These are phyloP conservation scores for Phoenix roebelenii DNA, from an alignment of 176 grass and related monocot species.

Conservation along the genomic window DNA sequence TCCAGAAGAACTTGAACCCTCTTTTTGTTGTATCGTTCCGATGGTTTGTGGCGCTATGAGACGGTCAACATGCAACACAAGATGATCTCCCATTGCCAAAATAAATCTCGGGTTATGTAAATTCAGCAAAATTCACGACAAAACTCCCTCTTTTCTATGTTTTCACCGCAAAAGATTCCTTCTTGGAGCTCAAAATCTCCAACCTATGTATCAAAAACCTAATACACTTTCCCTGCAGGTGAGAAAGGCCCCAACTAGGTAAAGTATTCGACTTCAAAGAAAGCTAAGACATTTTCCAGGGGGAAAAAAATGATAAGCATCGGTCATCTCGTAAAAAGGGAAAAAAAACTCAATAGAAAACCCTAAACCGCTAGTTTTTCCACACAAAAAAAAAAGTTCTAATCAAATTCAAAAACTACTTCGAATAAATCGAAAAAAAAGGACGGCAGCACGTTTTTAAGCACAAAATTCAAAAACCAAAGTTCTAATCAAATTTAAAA, in stretches of 20 bases:
- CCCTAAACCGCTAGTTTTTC: no score
- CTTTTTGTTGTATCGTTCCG: slow-evolving; percentile 21
- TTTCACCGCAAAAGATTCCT: slow-evolving; percentile 23
- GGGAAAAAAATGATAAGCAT: no score
- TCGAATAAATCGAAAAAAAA: no score
- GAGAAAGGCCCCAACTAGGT: background rate
- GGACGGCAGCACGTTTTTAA: no score
- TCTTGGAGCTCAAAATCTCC: slow-evolving; percentile 1
- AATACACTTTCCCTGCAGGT: slow-evolving; percentile 18
- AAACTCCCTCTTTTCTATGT: slow-evolving; percentile 17
- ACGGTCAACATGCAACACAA: slow-evolving; percentile 41
- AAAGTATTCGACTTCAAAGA: no score
- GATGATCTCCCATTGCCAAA: slow-evolving; percentile 40
- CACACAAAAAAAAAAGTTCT: no score
- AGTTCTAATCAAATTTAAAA: no score
- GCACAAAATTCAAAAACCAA: no score
- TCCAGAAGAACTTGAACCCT: slow-evolving; percentile 23
- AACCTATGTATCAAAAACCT: slow-evolving; percentile 26
- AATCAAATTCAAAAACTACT: no score
- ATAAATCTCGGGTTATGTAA: slow-evolving; percentile 1
- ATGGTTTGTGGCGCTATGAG: slow-evolving; percentile 22
- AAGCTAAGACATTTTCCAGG: no score
- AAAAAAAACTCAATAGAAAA: no score
- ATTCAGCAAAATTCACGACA: background rate
- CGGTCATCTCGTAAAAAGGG: no score